Base-by-base conservation (phyloP, 805 yeast genomes). In the Jamesozyma piceae region DNA sequence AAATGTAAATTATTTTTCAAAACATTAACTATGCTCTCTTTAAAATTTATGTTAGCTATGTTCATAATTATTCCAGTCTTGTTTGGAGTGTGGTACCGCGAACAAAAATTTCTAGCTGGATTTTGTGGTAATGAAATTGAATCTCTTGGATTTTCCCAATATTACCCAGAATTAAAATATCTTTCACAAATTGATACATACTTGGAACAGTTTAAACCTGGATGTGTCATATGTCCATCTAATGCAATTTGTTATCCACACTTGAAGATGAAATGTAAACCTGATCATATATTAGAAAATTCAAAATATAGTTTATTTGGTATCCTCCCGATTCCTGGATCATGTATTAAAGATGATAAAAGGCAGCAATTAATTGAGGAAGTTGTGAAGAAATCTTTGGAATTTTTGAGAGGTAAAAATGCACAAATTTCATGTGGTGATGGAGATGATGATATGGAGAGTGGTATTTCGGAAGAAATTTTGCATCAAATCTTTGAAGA, bases 201-300 rank as follows among this genome's bases (percentile, higher is more conserved):
- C 43, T 59, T 82, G 43, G 74, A 73, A 38, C 44, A 55, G 0
- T 57, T 72, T 39, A 71, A 72, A 38, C 94, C 95, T 2, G 36
- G 50, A 0, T 90, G 98, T 64, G 64, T 74, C 3, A 74, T 74
- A 21, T 90, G 97, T 57, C 97, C 97, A 2, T 73, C 70, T 3
- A 80, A 89, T 63, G 92, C 89, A 0, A 67, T 75, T 31, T 90
- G 97, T 63, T 77, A 71, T 49, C 75, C 77, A 20, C 58, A 70
- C 36, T 66, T 82, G 52, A 66, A 71, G 40, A 54, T 84, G 8
- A 77, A 73, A 43, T 90, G 98, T 62, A 78, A 75, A 51, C 79
- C 78, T 36, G 95, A 81, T 43, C 67, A 72, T 41, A 80, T 81
- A 14, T 68, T 74, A 48, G 64, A 75, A 32, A 43, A 48, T 26